Conservation (phyloP, 805 yeast species). For the Zygotorulaspora danielsina region DNA sequence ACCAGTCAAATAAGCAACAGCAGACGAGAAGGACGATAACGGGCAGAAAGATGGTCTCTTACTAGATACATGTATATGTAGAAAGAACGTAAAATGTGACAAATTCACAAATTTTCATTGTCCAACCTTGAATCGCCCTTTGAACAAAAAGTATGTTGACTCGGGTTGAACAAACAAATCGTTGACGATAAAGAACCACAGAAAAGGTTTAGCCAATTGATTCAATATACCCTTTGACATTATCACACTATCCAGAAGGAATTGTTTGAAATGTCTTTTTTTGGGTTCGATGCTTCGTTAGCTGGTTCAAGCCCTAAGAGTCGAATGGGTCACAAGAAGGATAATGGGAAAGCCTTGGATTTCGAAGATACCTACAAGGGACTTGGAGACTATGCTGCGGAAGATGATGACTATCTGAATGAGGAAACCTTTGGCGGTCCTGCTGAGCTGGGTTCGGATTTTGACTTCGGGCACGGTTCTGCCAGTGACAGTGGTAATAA, state of each 20-base stretch:
- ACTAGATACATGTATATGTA: neutral
- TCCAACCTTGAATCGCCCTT: neutral
- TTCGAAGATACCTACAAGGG: conserved; percentile 85
- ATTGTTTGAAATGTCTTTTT: conserved; percentile 31
- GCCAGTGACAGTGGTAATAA: conserved; percentile 4
- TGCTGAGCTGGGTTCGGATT: conserved; percentile 34
- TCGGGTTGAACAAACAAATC: neutral
- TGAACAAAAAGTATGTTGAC: too few relatives aligned
- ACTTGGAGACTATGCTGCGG: conserved; percentile 63
- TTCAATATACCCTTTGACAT: too few relatives aligned
- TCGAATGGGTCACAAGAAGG: conserved; percentile 5
- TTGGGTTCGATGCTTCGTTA: conserved; percentile 33
- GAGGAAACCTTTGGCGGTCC: conserved; percentile 34
- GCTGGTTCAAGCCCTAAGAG: conserved; percentile 9
- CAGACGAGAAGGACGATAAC: conserved; percentile 33
- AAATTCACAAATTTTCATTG: conserved; percentile 1
- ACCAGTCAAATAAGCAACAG: conserved; percentile 13
- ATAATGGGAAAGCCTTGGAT: conserved; percentile 44
- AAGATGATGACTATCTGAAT: conserved; percentile 59
- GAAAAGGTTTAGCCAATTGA: neutral
- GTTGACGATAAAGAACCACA: neutral
- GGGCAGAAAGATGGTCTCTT: conserved; percentile 35
- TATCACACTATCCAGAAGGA: neutral
- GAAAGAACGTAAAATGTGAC: conserved; percentile 7
- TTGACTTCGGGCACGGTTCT: conserved; percentile 35